These are phyloP conservation scores for Peronosclerospora sorghi DNA, from an alignment of 352 stramenopile species.

Conservation along the genomic window DNA sequence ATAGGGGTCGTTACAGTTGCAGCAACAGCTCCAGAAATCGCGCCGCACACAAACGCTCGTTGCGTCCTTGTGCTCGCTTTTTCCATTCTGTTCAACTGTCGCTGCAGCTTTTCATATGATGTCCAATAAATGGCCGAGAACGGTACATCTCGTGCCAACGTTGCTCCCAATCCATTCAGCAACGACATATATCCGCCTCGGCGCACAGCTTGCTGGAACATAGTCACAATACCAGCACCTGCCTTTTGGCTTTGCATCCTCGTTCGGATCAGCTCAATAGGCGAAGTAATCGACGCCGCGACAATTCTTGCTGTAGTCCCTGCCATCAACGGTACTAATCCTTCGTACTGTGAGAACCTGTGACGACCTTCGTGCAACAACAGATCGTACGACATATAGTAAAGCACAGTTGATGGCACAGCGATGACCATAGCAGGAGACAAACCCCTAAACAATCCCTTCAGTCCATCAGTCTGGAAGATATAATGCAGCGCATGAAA, in stretches of 20 bases:
- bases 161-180: constrained; percentile 82
- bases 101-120: constrained; percentile 78
- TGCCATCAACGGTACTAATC: constrained; percentile 48
- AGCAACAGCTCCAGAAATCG: constrained; percentile 78
- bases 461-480: constrained; percentile 62
- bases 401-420: constrained; percentile 90
- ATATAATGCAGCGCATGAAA: constrained; percentile 68
- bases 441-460: constrained; percentile 81
- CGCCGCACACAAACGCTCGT: constrained; percentile 79
- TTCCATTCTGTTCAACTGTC: constrained; percentile 5
- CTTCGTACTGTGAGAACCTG: constrained; percentile 21
- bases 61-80: constrained; percentile 36
- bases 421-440: constrained; percentile 88
- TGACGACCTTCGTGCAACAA: constrained; percentile 42
- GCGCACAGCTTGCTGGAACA: constrained; percentile 45
- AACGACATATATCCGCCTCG: constrained; percentile 69
- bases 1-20: constrained; percentile 89
- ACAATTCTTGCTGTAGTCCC: constrained; percentile 57
- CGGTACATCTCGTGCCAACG: constrained; percentile 89
- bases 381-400: constrained; percentile 92
- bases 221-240: constrained; percentile 21
- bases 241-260: constrained; percentile 55
- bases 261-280: constrained; percentile 85
- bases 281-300: constrained; percentile 69
- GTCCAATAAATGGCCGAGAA: constrained; percentile 94